phyloP scores from a whole-genome alignment of 352 stramenopile species.

The Globisporangium yorkense region DNA sequence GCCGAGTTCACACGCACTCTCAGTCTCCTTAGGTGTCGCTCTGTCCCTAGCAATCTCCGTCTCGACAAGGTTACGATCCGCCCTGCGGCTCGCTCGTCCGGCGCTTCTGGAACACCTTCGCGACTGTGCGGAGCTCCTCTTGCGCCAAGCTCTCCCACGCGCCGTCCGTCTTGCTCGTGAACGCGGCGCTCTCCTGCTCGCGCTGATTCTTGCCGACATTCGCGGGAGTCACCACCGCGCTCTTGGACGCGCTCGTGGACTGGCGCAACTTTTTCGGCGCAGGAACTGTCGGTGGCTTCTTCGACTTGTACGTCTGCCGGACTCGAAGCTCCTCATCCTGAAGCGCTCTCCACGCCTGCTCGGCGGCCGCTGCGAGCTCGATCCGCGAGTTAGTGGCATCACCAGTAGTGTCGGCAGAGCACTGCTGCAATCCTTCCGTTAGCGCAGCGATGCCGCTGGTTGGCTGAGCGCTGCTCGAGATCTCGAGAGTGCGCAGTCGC shows the following conservation, averaged over 20 bases:
- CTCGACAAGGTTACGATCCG: too few relatives aligned
- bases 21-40: neutral
- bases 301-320: constrained; percentile 12
- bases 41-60: too few relatives aligned
- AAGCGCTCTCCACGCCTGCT: constrained; percentile 38
- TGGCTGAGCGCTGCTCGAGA: neutral
- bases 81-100: neutral
- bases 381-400: neutral
- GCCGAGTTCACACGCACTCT: too few relatives aligned
- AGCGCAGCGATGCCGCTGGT: neutral
- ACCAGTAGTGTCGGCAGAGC: constrained; percentile 1
- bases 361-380: constrained; percentile 14
- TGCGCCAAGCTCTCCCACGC: constrained; percentile 13
- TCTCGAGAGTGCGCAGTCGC: constrained; percentile 1
- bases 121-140: constrained; percentile 17
- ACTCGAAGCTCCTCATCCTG: constrained; percentile 50
- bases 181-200: neutral
- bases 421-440: neutral
- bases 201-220: neutral
- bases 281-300: constrained; percentile 3
- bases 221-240: neutral
- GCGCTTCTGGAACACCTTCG: constrained; percentile 10
- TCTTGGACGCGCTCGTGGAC: constrained; percentile 1
- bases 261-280: constrained; percentile 3
- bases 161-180: constrained; percentile 14